Base-by-base conservation (phyloP, 495 filamentous ascomycete genomes). In the Astrothelium subdiscretum region DNA sequence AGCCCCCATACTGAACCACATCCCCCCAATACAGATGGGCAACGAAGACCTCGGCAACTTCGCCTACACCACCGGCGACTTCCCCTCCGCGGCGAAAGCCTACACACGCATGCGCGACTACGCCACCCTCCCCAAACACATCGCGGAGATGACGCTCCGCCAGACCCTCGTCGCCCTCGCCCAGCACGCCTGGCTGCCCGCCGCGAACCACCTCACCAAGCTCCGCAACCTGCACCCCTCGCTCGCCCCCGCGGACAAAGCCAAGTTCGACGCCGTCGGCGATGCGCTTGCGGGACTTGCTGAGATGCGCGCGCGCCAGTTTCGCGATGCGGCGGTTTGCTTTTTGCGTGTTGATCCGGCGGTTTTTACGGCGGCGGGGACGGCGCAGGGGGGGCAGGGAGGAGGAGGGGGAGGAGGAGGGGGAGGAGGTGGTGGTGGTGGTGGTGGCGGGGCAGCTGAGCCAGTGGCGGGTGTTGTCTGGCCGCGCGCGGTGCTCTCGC, bases 41-140 rank as follows among this genome's bases (percentile, higher is more conserved):
- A 86, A 87, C 65, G 85, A 91, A 69, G 87, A 91, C 68, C 74
- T 90, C 4, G 62, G 62, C 59, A 62, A 59, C 51, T 65, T 62
- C 51, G 65, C 65, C 69, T 85, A 86, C 67, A 74, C 78, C 20
- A 84, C 78, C 26, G 88, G 88, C 32, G 84, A 89, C 61, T 72
- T 87, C 2, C 32, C 70, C 27, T 74, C 79, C 31, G 84, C 87
- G 10, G 80, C 79, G 35, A 88, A 89, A 68, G 81, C 86, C 11
- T 91, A 87, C 70, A 76, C 76, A 63, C 81, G 83, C 62, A 89
- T 91, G 87, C 80, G 89, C 65, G 87, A 90, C 62, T 85, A 84
- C 67, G 88, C 86, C 72, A 88, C 83, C 1, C 83, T 84, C 0
- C 77, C 81, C 3, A 86, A 82, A 60, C 89, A 91, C 64, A 80